Evolutionary conservation across 257 asterid genomes (phyloP).

Genomic region (Perilla frutescens): DNA sequence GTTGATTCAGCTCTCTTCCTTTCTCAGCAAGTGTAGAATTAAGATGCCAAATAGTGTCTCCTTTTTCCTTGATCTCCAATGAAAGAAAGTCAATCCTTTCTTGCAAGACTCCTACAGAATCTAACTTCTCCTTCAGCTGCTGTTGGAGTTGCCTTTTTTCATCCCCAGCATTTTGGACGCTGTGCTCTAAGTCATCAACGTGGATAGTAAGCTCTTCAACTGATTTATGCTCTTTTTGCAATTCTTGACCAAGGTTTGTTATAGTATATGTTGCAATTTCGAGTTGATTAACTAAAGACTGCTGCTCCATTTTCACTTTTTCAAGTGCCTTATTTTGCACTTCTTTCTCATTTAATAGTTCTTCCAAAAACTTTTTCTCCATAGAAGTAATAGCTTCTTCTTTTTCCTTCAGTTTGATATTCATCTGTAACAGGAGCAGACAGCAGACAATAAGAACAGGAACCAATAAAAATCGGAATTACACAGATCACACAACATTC

Average conservation of each 20-base stretch:
- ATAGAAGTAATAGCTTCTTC: constrained; percentile 54
- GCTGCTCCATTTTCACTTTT: constrained; percentile 54
- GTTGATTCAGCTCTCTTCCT: constrained; percentile 50
- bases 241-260: constrained; percentile 49
- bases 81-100: constrained; percentile 59
- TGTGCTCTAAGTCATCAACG: constrained; percentile 50
- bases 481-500: neutral
- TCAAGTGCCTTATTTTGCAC: constrained; percentile 46
- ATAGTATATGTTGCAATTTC: constrained; percentile 50
- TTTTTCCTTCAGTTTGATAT: constrained; percentile 56
- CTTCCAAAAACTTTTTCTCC: constrained; percentile 53
- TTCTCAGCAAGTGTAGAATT: constrained; percentile 48
- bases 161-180: constrained; percentile 43
- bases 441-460: constrained; percentile 31
- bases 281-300: constrained; percentile 49
- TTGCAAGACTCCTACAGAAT: constrained; percentile 52
- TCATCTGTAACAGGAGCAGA: constrained; percentile 57
- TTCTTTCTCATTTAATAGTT: constrained; percentile 64
- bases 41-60: constrained; percentile 41
- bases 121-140: constrained; percentile 62
- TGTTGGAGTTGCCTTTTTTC: constrained; percentile 61
- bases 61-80: constrained; percentile 68
- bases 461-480: constrained; percentile 22
- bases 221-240: constrained; percentile 51
- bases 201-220: constrained; percentile 52